Evolutionary conservation across 2,329 filamentous ascomycete genomes (phyloP).

Genomic region (Botrytis aclada): DNA sequence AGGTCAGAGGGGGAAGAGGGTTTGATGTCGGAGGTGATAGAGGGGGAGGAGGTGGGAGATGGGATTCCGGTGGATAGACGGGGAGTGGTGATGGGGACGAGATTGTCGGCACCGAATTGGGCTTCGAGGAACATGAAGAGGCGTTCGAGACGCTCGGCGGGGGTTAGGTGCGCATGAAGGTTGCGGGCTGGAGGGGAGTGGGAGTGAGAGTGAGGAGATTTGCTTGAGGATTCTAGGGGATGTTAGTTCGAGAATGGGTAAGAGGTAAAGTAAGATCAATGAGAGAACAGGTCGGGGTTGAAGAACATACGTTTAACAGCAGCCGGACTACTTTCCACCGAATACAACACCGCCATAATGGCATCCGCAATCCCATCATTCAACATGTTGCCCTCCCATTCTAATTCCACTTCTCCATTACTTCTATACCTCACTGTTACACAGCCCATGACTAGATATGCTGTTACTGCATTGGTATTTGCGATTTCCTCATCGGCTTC

Average conservation of each 20-base stretch:
- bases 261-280: background rate
- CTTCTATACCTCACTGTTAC: constrained; percentile 75
- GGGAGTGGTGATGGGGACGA: constrained; percentile 70
- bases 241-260: constrained; percentile 18
- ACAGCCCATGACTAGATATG: constrained; percentile 83
- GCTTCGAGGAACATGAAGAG: constrained; percentile 96
- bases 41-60: background rate
- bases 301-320: constrained; percentile 76
- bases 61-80: constrained; percentile 42
- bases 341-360: constrained; percentile 87
- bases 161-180: constrained; percentile 67
- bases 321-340: constrained; percentile 89
- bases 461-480: constrained; percentile 46
- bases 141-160: constrained; percentile 75
- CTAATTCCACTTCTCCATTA: constrained; percentile 79
- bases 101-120: constrained; percentile 83
- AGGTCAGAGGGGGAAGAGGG: background rate
- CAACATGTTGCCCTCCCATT: constrained; percentile 97
- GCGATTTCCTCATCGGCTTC: constrained; percentile 63
- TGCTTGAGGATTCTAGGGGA: constrained; percentile 55
- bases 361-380: constrained; percentile 98
- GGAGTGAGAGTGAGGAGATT: constrained; percentile 51
- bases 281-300: constrained; percentile 22
- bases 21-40: background rate
- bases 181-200: constrained; percentile 52